Evolutionary conservation across 306 rosid species (phyloP).

Genomic region (Vigna mungo): DNA sequence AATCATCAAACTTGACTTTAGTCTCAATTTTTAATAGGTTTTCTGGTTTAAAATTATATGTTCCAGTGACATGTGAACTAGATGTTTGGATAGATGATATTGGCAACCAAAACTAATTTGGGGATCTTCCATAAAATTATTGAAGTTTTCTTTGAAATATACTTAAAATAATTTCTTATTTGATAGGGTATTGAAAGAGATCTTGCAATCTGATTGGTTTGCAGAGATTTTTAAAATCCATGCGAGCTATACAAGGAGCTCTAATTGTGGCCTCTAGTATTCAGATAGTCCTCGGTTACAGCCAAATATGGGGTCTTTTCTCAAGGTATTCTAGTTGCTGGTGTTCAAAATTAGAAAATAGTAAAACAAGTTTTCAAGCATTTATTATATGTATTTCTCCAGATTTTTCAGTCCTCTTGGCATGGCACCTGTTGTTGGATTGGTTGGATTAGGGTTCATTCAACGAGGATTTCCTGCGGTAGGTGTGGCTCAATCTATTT

Average conservation of each 20-base stretch:
- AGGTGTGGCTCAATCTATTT: slow-evolving; percentile 36
- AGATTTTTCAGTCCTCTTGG: slow-evolving; percentile 94
- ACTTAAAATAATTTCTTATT: slow-evolving; percentile 60
- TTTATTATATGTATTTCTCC: slow-evolving; percentile 40
- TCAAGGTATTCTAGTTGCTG: slow-evolving; percentile 58
- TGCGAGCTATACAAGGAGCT: slow-evolving; percentile 91
- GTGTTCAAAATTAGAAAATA: not conserved
- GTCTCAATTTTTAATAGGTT: not conserved
- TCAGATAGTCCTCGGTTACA: slow-evolving; percentile 82
- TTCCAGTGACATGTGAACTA: not conserved
- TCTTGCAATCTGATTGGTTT: slow-evolving; percentile 82
- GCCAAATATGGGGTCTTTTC: slow-evolving; percentile 89
- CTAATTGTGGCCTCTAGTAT: slow-evolving; percentile 82
- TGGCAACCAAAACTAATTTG: slow-evolving; percentile 33
- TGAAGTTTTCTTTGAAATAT: slow-evolving; percentile 41
- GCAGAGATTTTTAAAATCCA: slow-evolving; percentile 87
- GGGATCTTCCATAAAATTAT: slow-evolving; percentile 40
- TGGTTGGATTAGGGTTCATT: slow-evolving; percentile 85
- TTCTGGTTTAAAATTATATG: not conserved
- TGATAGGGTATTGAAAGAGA: slow-evolving; percentile 85
- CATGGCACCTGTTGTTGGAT: slow-evolving; percentile 86
- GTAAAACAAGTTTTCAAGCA: not conserved
- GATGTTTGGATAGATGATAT: slow-evolving; percentile 33
- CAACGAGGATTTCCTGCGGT: slow-evolving; percentile 80
- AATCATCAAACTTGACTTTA: slow-evolving; percentile 1